Conservation (phyloP, 768 basidiomycete species). For the Hygrocybe coccinea region DNA sequence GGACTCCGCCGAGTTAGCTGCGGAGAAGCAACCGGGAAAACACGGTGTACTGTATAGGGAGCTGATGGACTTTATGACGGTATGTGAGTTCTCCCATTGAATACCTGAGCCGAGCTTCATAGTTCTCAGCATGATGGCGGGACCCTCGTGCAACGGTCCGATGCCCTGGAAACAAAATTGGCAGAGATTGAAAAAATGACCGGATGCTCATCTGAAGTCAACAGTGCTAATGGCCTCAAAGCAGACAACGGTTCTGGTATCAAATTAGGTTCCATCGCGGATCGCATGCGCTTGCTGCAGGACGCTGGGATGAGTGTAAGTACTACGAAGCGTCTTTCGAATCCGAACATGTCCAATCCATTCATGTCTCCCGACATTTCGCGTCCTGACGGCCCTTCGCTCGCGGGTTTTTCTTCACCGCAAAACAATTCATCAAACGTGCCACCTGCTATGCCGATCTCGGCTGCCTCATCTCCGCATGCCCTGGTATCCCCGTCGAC, state of each 20-base stretch:
- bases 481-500: slow-evolving; percentile 65
- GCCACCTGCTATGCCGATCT: slow-evolving; percentile 31
- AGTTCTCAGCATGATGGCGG: slow-evolving; percentile 30
- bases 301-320: slow-evolving; percentile 64
- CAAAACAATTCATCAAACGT: slow-evolving; percentile 24
- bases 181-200: slow-evolving; percentile 37
- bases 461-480: slow-evolving; percentile 48
- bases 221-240: slow-evolving; percentile 13
- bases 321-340: slow-evolving; percentile 51
- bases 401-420: slow-evolving; percentile 23
- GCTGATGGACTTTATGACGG: slow-evolving; percentile 60
- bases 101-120: slow-evolving; percentile 6
- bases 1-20: slow-evolving; percentile 55
- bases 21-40: slow-evolving; percentile 41
- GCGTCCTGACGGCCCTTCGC: slow-evolving; percentile 23
- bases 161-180: slow-evolving; percentile 43
- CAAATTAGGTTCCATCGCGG: slow-evolving; percentile 64
- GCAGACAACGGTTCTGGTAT: slow-evolving; percentile 34
- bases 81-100: slow-evolving; percentile 30
- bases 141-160: slow-evolving; percentile 37
- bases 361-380: slow-evolving; percentile 33
- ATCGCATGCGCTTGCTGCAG: slow-evolving; percentile 71
- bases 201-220: background rate
- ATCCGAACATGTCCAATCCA: slow-evolving; percentile 38
- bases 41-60: slow-evolving; percentile 58